Conservation (phyloP, 306 rosid genomes). For the Aeschynomene evenia region DNA sequence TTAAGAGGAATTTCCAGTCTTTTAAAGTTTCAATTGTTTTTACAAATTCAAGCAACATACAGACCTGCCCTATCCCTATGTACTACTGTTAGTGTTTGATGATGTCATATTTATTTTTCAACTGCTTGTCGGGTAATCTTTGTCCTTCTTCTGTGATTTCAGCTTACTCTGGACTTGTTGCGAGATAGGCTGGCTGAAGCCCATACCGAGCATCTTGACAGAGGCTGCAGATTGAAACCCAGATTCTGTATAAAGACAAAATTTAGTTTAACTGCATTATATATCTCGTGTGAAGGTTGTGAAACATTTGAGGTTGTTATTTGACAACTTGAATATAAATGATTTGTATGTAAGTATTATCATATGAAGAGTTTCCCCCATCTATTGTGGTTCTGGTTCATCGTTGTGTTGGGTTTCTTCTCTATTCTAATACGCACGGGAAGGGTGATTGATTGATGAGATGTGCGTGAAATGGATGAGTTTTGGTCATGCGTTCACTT, state of each 20-base stretch:
- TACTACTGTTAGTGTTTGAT: background rate
- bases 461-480: background rate
- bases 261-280: constrained; percentile 75
- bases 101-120: background rate
- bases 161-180: constrained; percentile 68
- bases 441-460: too few relatives aligned
- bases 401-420: constrained; percentile 14
- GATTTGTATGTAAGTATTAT: background rate
- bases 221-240: constrained; percentile 69
- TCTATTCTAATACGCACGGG: constrained; percentile 19
- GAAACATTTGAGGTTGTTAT: constrained; percentile 71
- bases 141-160: constrained; percentile 29
- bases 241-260: constrained; percentile 57
- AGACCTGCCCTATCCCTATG: background rate
- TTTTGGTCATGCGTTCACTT: too few relatives aligned
- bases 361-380: background rate
- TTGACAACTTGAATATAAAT: constrained; percentile 29
- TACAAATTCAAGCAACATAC: background rate
- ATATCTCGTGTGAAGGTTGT: constrained; percentile 65
- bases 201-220: constrained; percentile 68
- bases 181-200: constrained; percentile 68
- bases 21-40: background rate
- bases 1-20: background rate
- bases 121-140: background rate
- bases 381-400: background rate